Conservation (phyloP, 176 grass and related monocot species). For the Alloteropsis semialata region DNA sequence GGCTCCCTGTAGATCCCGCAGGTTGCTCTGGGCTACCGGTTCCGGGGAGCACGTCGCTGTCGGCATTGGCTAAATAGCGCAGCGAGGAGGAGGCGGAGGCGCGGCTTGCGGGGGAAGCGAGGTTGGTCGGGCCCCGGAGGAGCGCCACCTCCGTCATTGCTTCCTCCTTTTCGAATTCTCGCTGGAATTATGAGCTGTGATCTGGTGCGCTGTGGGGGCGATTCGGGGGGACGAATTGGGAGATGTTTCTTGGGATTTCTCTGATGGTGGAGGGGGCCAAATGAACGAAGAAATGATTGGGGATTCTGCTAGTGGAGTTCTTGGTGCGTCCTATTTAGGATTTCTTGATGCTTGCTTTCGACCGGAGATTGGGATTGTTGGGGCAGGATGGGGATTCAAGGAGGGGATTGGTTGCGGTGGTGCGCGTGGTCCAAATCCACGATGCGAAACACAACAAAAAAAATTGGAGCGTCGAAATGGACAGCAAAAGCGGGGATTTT, state of each 20-base stretch:
- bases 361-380: slow-evolving; percentile 22
- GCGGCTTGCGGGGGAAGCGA: slow-evolving; percentile 48
- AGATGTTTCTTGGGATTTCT: slow-evolving; percentile 28
- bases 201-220: slow-evolving; percentile 23
- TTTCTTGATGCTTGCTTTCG: slow-evolving; percentile 1
- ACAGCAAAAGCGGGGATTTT: not conserved
- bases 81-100: slow-evolving; percentile 34
- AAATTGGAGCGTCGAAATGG: not conserved
- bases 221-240: not conserved
- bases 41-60: slow-evolving; percentile 41
- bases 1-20: slow-evolving; percentile 25
- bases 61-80: slow-evolving; percentile 38
- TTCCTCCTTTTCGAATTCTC: slow-evolving; percentile 14
- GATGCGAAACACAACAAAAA: not conserved
- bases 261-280: slow-evolving; percentile 19
- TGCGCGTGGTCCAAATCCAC: slow-evolving; percentile 49
- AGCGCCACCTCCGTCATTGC: slow-evolving; percentile 69
- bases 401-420: slow-evolving; percentile 3
- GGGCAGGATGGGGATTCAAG: not conserved
- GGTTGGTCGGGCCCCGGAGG: slow-evolving; percentile 44
- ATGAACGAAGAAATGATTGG: slow-evolving; percentile 39
- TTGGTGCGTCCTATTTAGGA: slow-evolving; percentile 37
- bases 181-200: slow-evolving; percentile 17
- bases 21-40: slow-evolving; percentile 2
- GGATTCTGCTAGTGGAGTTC: slow-evolving; percentile 35